Conservation (phyloP, 345 rosid species). For the Reutealis trisperma region DNA sequence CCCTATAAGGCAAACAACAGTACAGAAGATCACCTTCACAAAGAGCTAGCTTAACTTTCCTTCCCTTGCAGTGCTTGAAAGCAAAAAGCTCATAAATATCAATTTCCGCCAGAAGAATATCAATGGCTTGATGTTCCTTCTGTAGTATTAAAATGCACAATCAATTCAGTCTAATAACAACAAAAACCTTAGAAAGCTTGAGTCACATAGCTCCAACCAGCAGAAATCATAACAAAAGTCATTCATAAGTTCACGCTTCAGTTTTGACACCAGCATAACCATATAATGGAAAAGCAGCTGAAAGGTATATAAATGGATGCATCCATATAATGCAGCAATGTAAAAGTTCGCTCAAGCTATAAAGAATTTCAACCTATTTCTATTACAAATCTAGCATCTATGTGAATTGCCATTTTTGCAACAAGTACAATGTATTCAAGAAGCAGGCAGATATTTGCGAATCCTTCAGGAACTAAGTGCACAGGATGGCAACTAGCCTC, state of each 20-base stretch:
- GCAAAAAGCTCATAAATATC: constrained; percentile 99
- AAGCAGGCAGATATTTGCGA: constrained; percentile 1
- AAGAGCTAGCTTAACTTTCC: constrained; percentile 89
- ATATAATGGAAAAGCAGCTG: neutral
- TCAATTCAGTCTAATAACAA: constrained; percentile 17
- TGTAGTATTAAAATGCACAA: constrained; percentile 37
- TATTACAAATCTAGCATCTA: neutral
- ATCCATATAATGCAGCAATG: neutral
- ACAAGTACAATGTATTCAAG: neutral
- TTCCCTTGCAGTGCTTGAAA: constrained; percentile 97
- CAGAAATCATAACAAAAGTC: neutral
- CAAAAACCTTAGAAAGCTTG: neutral
- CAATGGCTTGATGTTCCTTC: constrained; percentile 98
- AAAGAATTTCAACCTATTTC: neutral
- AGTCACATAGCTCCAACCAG: constrained; percentile 1
- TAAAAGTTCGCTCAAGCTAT: neutral
- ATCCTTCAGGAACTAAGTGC: neutral
- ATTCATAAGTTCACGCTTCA: neutral
- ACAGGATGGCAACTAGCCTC: neutral
- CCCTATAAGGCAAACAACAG: neutral
- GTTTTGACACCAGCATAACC: neutral
- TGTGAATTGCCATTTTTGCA: neutral
- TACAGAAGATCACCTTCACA: constrained; percentile 69
- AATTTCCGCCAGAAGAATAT: constrained; percentile 94
- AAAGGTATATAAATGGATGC: neutral